Evolutionary conservation across 2,329 filamentous ascomycete genomes (phyloP).

Genomic region (Aureobasidium pullulans): DNA sequence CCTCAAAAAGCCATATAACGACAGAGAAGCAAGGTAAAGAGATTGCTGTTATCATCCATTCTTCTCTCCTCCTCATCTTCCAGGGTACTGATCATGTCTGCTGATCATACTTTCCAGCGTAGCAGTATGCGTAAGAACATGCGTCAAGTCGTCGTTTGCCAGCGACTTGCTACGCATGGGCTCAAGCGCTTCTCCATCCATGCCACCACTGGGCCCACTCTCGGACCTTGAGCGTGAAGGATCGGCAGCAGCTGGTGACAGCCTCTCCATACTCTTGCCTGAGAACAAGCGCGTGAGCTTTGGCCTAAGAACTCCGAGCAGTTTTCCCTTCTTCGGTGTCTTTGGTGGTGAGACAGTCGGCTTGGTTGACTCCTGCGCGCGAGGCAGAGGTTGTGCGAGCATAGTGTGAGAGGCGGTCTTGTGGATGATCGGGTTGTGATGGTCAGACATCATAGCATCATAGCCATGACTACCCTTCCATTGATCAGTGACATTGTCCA

Average conservation of each 20-base stretch:
- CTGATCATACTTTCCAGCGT: slow-evolving; percentile 31
- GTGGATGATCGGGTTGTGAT: slow-evolving; percentile 10
- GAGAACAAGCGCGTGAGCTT: slow-evolving; percentile 10
- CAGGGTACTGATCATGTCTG: slow-evolving; percentile 37
- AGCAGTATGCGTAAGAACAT: slow-evolving; percentile 23
- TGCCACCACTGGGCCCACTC: not conserved
- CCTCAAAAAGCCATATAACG: too few relatives aligned
- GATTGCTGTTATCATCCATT: not conserved
- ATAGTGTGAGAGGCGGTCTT: slow-evolving; percentile 9
- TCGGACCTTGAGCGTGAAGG: slow-evolving; percentile 18
- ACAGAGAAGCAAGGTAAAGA: not conserved
- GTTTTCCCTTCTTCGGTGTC: not conserved
- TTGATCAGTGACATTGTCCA: slow-evolving; percentile 33
- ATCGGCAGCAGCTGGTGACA: not conserved
- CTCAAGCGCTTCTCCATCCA: not conserved
- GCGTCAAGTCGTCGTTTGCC: slow-evolving; percentile 22
- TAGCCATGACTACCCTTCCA: slow-evolving; percentile 13
- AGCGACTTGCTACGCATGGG: slow-evolving; percentile 16
- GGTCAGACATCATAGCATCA: slow-evolving; percentile 1
- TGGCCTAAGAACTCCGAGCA: not conserved
- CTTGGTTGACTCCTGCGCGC: not conserved
- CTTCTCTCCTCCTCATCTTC: slow-evolving; percentile 8
- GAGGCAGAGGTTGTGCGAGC: not conserved
- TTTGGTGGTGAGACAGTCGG: slow-evolving; percentile 1
- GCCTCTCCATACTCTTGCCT: slow-evolving; percentile 5